Evolutionary conservation across 495 filamentous ascomycete genomes (phyloP), one percentile per base, ranked within the genome.

Genomic region (Penicillium simplicissimum): DNA sequence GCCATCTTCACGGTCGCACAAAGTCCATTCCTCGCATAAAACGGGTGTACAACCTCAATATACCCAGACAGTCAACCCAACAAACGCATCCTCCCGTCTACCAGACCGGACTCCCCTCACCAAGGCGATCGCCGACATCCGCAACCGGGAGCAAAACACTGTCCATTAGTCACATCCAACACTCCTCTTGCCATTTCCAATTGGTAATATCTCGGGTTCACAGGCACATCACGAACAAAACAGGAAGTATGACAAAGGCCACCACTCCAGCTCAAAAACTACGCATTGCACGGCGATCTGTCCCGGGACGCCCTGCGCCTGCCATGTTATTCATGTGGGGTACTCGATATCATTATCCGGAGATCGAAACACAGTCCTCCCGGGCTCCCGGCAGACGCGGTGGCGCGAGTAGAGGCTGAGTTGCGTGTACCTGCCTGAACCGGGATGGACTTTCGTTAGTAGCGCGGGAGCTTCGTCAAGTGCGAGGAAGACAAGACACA

Each of bases 361-460:
- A 42, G 38, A 42, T 28, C 6, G 17, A 28, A 55, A 55, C 19
- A 40, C 31, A 23, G 14, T 35, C 36, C 15, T 8, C 10, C 35
- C 11, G n/a, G n/a, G n/a, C n/a, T n/a, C n/a, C n/a, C n/a, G n/a
- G n/a, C 35, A 42, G 33, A 42, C 10, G 17, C 36, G 51, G 36
- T 47, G 10, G 43, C 17, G 13, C 21, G 13, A 13, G 53, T 60
- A 38, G 36, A 52, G 48, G 35, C 8, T 45, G 25, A 59, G 45
- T 42, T 58, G 62, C 58, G 35, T 57, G 19, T 40, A 37, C 33
- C 60, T 63, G 9, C 66, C 68, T 40, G 55, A 60, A 62, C 13
- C 19, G 53, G 65, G 33, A 38, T 56, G 55, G 63, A 21, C 19
- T 52, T 11, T 63, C 61, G 14, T n/a, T 23, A 4, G 23, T 6